Percentiles rank a stretch among this genome's conserved stretches.
Conservation (phyloP, 352 stramenopile species). For the Phytophthora constricta region DNA sequence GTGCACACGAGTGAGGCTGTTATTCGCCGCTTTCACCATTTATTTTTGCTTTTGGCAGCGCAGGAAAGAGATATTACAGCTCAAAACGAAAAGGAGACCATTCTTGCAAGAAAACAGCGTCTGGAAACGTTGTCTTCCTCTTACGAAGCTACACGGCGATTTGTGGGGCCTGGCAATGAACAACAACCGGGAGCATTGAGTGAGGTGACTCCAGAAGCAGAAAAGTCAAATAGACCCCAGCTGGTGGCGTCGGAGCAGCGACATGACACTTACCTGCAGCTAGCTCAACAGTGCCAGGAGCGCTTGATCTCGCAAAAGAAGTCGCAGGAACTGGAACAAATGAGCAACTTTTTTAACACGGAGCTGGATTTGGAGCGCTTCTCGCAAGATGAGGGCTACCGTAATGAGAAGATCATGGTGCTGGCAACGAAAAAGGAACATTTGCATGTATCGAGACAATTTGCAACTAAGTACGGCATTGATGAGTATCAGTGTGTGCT, state of each 20-base stretch:
- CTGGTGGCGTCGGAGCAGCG: slow-evolving; percentile 19
- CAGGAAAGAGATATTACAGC: slow-evolving; percentile 24
- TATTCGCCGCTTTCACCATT: slow-evolving; percentile 49
- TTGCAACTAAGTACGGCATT: slow-evolving; percentile 72
- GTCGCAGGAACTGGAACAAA: slow-evolving; percentile 64
- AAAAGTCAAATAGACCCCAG: background rate
- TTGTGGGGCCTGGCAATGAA: slow-evolving; percentile 5
- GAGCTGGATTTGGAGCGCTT: slow-evolving; percentile 69
- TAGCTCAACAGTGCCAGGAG: slow-evolving; percentile 61
- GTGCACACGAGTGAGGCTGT: slow-evolving; percentile 21
- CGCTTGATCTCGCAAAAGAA: slow-evolving; percentile 59
- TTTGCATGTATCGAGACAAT: slow-evolving; percentile 52
- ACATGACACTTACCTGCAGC: slow-evolving; percentile 29
- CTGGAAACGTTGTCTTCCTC: slow-evolving; percentile 34
- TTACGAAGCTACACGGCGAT: slow-evolving; percentile 25
- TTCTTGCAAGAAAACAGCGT: slow-evolving; percentile 25
- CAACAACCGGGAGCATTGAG: slow-evolving; percentile 3
- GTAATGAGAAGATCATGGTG: slow-evolving; percentile 49
- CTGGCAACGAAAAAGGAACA: slow-evolving; percentile 63
- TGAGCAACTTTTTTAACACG: slow-evolving; percentile 67
- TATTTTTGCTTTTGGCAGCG: slow-evolving; percentile 48
- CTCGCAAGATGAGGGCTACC: slow-evolving; percentile 54
- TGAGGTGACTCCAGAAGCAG: background rate
- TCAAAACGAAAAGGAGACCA: slow-evolving; percentile 8
- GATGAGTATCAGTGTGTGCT: slow-evolving; percentile 66